Conservation (phyloP, 2,329 filamentous ascomycete genomes). For the Chrysoporthe deuterocubensis region DNA sequence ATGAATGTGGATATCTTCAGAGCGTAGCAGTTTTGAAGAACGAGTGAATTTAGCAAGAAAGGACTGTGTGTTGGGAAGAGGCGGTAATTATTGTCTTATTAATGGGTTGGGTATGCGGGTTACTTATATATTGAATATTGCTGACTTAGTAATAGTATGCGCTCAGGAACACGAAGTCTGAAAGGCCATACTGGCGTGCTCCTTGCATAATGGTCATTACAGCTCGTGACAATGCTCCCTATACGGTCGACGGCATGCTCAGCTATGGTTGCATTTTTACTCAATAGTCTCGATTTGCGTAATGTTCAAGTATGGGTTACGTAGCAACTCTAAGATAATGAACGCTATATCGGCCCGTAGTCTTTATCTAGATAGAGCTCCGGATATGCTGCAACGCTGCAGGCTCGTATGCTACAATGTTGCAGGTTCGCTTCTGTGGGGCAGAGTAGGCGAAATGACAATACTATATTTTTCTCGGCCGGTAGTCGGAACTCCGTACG, state of each 20-base stretch:
- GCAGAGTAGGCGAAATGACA: background rate
- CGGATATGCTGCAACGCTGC: constrained; percentile 1
- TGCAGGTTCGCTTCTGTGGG: background rate
- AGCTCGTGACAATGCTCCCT: background rate
- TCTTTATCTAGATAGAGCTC: background rate
- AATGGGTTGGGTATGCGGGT: background rate
- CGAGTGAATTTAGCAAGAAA: background rate
- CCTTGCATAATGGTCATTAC: background rate
- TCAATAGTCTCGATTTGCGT: background rate
- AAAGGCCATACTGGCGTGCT: background rate
- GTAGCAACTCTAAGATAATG: background rate
- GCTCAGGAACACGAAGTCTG: background rate
- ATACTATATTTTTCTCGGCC: background rate
- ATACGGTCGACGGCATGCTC: background rate
- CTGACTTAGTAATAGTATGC: background rate
- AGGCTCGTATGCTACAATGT: background rate
- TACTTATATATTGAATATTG: constrained; percentile 4
- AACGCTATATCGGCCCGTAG: background rate
- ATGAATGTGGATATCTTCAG: background rate
- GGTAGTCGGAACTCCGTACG: constrained; percentile 1
- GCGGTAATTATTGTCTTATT: background rate
- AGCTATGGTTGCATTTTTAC: constrained; percentile 1
- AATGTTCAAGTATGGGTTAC: background rate
- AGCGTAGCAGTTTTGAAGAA: background rate
- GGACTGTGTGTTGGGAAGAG: background rate